Base-by-base conservation (phyloP, 768 basidiomycete genomes). In the Sporobolomyces pararoseus region DNA sequence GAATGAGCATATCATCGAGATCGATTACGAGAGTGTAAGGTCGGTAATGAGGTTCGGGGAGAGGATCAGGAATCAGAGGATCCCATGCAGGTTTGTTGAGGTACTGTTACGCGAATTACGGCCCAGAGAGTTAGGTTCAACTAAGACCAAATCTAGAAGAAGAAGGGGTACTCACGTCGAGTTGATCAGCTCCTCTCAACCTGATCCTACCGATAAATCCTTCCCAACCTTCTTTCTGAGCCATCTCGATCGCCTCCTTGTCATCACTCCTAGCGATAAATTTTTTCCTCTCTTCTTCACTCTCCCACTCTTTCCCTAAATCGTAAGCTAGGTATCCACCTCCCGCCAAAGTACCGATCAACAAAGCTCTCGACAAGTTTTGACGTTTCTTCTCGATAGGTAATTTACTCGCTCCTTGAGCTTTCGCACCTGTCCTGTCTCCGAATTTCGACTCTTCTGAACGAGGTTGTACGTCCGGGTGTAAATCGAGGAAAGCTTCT, bases 31-130 rank as follows among this genome's bases (percentile, higher is more conserved):
- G 85, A 1, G 95, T 98, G 81, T 91, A 96, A 0, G 91, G 92
- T 65, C 93, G 88, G 79, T 89, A 87, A 67, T 91, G 87, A 4
- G 89, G 88, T 32, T 87, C 81, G 4, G 91, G 90, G 50, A 89
- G 83, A 16, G 89, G 88, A 50, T 90, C 88, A 0, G 95, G 96
- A 2, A 99, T 85, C 2, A 99, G 85, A 78, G 94, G 91, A 34
- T 88, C 83, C 90, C 91, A 96, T 53, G 88, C 86, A 4, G 96
- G 96, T 82, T 98, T 89, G 77, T 88, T 91, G 81, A 98, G 93
- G 78, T 87, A 87, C 91, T 96, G 68, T 61, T 10, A 7, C 57
- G n/a, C 46, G 32, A 42, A 29, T 23, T n/a, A 39, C 25, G 76
- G 65, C 34, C 58, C 66, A 27, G 7, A 51, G n/a, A 27, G 50